phyloP scores from a whole-genome alignment of 2,329 filamentous ascomycete genomes.

The Aspergillus sp. region DNA sequence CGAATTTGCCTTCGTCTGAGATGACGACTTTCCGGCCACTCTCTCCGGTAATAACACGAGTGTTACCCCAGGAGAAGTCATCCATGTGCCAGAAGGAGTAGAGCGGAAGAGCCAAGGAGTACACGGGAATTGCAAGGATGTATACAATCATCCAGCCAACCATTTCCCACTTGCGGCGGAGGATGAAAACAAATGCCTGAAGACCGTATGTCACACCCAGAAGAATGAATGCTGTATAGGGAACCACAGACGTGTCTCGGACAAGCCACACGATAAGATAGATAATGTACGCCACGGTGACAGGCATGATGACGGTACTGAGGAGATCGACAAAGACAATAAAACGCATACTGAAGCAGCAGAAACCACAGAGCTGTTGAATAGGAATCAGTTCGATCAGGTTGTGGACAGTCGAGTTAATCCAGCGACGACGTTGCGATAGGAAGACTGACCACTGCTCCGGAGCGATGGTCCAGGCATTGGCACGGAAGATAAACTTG shows the following conservation, averaged over 20 bases:
- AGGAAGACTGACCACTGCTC: conserved; percentile 93
- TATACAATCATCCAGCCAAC: conserved; percentile 99
- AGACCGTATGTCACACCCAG: conserved; percentile 95
- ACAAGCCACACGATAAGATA: conserved; percentile 79
- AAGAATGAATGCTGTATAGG: conserved; percentile 81
- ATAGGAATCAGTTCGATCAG: conserved; percentile 91
- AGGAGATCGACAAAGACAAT: conserved; percentile 91
- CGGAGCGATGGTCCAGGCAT: conserved; percentile 95
- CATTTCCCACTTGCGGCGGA: conserved; percentile 98
- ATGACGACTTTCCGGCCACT: conserved; percentile 88
- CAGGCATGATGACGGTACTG: conserved; percentile 86
- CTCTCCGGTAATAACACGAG: conserved; percentile 92
- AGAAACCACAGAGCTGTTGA: conserved; percentile 95
- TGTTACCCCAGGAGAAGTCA: conserved; percentile 99
- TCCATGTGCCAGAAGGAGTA: conserved; percentile 99
- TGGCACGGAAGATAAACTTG: conserved; percentile 87
- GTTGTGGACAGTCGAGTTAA: conserved; percentile 98
- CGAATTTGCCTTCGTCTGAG: conserved; percentile 96
- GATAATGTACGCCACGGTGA: conserved; percentile 81
- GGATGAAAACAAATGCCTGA: conserved; percentile 93
- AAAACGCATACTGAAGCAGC: conserved; percentile 99
- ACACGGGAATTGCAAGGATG: conserved; percentile 83
- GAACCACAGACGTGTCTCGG: conserved; percentile 60
- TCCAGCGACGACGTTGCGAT: conserved; percentile 98
- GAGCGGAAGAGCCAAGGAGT: conserved; percentile 81